These are phyloP conservation scores for Talaromyces islandicus DNA, from an alignment of 2,329 filamentous ascomycete species.

Conservation along the genomic window DNA sequence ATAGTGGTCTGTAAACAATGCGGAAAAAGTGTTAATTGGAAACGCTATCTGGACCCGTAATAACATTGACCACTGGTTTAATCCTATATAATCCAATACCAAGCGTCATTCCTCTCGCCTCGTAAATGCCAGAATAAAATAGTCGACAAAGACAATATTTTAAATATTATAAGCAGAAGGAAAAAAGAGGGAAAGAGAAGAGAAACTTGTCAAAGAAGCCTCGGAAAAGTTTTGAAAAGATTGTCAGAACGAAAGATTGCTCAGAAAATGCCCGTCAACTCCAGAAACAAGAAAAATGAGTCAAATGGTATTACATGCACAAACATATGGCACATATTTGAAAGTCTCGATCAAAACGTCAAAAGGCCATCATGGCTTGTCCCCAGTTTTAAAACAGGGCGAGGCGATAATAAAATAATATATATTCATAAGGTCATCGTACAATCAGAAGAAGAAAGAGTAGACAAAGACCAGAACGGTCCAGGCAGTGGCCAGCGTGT, in stretches of 20 bases:
- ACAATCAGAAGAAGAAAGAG: constrained; percentile 25
- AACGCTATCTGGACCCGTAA: background rate
- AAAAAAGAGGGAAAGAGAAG: background rate
- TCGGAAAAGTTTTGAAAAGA: background rate
- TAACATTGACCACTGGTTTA: background rate
- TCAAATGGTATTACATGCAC: background rate
- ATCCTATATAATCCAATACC: background rate
- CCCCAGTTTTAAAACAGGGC: background rate
- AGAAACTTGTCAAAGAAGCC: background rate
- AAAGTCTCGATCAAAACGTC: background rate
- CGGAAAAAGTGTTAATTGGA: background rate
- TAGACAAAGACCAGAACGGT: constrained; percentile 47
- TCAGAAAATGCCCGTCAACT: background rate
- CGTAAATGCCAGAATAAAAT: background rate
- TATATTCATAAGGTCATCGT: constrained; percentile 5
- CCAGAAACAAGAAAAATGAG: background rate
- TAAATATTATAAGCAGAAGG: background rate
- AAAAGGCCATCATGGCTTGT: background rate
- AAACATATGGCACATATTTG: background rate
- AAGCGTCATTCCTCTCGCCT: background rate
- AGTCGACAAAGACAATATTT: background rate
- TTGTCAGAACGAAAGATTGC: background rate
- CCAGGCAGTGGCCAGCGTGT: constrained; percentile 46
- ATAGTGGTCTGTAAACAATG: too few relatives aligned
- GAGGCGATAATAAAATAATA: background rate